Percentiles rank a stretch among this genome's conserved stretches.
Conservation (phyloP, 2,329 filamentous ascomycete species). For the Alternaria panax region DNA sequence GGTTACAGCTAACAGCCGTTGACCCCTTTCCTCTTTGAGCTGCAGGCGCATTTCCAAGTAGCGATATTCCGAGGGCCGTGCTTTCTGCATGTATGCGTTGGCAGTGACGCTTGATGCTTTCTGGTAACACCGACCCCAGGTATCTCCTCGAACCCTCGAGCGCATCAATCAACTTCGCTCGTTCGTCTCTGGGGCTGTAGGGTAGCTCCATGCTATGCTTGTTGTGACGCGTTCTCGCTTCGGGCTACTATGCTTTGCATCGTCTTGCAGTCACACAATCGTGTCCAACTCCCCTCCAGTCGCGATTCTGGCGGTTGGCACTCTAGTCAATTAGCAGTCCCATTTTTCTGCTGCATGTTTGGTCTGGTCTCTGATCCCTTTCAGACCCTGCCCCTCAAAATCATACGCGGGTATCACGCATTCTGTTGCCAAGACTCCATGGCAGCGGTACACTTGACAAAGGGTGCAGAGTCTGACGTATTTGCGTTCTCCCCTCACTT, state of each 20-base stretch:
- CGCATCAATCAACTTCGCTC: conserved; percentile 45
- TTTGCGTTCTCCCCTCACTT: conserved; percentile 37
- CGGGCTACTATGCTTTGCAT: conserved; percentile 47
- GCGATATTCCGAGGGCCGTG: conserved; percentile 49
- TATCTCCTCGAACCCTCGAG: conserved; percentile 43
- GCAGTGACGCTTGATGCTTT: conserved; percentile 29
- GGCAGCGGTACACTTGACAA: conserved; percentile 38
- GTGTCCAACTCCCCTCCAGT: conserved; percentile 46
- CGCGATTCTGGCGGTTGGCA: conserved; percentile 47
- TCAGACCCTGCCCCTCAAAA: conserved; percentile 21
- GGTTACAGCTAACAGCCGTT: conserved; percentile 48
- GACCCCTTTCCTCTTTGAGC: conserved; percentile 44
- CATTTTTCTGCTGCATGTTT: conserved; percentile 34
- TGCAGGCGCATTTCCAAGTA: conserved; percentile 35
- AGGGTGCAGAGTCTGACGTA: conserved; percentile 45
- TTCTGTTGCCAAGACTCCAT: conserved; percentile 39
- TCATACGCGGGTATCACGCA: conserved; percentile 29
- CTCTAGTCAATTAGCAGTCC: conserved; percentile 35
- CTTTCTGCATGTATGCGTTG: conserved; percentile 45
- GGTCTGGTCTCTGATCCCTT: conserved; percentile 39
- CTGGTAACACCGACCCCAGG: conserved; percentile 49
- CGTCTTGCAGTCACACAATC: conserved; percentile 44
- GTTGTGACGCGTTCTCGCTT: conserved; percentile 42
- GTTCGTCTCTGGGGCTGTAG: conserved; percentile 32
- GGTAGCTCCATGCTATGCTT: conserved; percentile 44